Conservation (phyloP, 495 filamentous ascomycete species). For the Lineolata rhizophorae region DNA sequence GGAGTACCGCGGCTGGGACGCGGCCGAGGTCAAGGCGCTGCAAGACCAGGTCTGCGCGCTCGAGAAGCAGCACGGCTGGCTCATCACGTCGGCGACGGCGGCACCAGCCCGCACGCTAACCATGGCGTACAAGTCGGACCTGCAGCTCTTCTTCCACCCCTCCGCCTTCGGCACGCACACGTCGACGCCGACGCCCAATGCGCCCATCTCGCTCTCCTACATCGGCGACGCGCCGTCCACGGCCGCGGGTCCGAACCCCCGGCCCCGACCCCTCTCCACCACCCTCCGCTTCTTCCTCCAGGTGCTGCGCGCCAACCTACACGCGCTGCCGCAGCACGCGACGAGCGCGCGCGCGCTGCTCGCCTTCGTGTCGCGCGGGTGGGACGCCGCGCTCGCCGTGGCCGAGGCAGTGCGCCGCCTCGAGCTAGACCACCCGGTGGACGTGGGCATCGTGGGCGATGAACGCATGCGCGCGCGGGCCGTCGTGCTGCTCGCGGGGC, state of each 20-base stretch:
- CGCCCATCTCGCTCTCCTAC: slow-evolving; percentile 25
- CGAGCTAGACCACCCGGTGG: slow-evolving; percentile 29
- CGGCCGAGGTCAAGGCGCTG: slow-evolving; percentile 47
- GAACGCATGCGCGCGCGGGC: slow-evolving; percentile 29
- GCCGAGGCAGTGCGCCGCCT: slow-evolving; percentile 32
- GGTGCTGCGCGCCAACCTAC: slow-evolving; percentile 34
- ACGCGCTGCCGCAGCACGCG: slow-evolving; percentile 26
- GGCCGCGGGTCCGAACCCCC: slow-evolving; percentile 14
- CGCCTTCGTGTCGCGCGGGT: slow-evolving; percentile 28
- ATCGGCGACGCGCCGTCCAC: slow-evolving; percentile 19
- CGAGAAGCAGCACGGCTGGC: slow-evolving; percentile 58
- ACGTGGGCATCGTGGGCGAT: slow-evolving; percentile 30
- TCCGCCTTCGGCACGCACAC: slow-evolving; percentile 26
- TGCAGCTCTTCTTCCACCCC: slow-evolving; percentile 57
- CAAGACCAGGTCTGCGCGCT: slow-evolving; percentile 50
- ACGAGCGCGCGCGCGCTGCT: slow-evolving; percentile 33
- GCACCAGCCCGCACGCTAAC: slow-evolving; percentile 32
- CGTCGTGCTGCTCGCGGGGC: slow-evolving; percentile 29
- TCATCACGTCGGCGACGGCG: slow-evolving; percentile 35
- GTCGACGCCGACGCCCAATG: slow-evolving; percentile 8
- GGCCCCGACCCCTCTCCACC: slow-evolving; percentile 18
- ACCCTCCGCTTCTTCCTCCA: slow-evolving; percentile 53
- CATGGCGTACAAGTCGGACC: slow-evolving; percentile 56
- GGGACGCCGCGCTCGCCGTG: slow-evolving; percentile 32
- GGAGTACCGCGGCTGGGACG: slow-evolving; percentile 74